Evolutionary conservation across 306 rosid genomes (phyloP).

Genomic region (Prunus mongolica): DNA sequence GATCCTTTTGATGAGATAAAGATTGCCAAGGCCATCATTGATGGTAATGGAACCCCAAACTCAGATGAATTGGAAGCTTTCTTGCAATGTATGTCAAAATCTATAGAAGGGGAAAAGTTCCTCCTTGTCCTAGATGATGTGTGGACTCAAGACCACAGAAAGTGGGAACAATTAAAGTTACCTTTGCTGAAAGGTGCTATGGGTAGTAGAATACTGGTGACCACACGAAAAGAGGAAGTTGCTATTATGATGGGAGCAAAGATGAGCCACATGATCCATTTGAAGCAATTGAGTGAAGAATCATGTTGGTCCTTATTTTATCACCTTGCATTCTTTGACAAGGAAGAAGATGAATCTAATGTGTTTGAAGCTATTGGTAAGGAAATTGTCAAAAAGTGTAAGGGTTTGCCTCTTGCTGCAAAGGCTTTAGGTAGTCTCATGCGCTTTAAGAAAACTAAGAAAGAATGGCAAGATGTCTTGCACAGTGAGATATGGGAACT

Average conservation of each 20-base stretch:
- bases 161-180: not conserved
- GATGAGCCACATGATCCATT: not conserved
- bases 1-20: not conserved
- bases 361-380: not conserved
- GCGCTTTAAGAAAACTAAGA: not conserved
- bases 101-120: not conserved
- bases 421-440: constrained; percentile 14
- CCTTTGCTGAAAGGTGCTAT: not conserved
- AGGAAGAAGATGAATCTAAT: not conserved
- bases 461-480: constrained; percentile 9
- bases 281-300: not conserved
- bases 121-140: constrained; percentile 22
- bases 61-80: not conserved
- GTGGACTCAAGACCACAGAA: not conserved
- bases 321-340: not conserved
- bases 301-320: not conserved
- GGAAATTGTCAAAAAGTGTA: not conserved
- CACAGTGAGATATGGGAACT: not conserved
- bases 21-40: not conserved
- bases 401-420: not conserved
- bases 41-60: too few relatives aligned
- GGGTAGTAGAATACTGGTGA: constrained; percentile 10
- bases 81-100: not conserved
- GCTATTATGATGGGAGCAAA: not conserved
- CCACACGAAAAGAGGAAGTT: constrained; percentile 7